Conservation (phyloP, 148 eudicot species). For the Fagopyrum esculentum region DNA sequence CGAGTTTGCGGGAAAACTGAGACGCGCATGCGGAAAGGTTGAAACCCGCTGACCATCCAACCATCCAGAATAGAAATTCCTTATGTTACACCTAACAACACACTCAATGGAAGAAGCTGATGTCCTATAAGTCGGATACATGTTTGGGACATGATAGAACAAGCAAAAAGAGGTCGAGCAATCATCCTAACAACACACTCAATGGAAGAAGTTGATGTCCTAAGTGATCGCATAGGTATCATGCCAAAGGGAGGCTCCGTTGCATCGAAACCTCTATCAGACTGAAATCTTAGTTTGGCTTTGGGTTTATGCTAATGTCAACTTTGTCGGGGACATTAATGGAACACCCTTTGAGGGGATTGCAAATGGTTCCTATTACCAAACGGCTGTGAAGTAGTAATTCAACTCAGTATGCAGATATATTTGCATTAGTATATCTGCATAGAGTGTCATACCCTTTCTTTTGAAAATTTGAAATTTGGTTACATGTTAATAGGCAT, state of each 20-base stretch:
- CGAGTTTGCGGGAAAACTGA: too few species aligned
- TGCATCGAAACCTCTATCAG: slow-evolving; percentile 81
- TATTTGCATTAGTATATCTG: not conserved
- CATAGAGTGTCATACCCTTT: slow-evolving; percentile 3
- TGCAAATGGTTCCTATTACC: slow-evolving; percentile 6
- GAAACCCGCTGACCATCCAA: too few species aligned
- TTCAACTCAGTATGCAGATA: slow-evolving; percentile 48
- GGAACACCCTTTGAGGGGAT: slow-evolving; percentile 14
- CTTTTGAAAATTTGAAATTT: too few species aligned
- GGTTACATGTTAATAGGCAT: slow-evolving; percentile 44
- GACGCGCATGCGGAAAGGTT: too few species aligned
- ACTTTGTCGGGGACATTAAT: slow-evolving; percentile 33
- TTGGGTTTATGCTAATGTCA: slow-evolving; percentile 67
- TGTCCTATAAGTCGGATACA: slow-evolving; percentile 75
- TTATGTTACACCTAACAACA: too few species aligned
- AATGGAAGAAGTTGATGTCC: slow-evolving; percentile 89
- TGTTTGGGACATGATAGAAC: slow-evolving; percentile 91
- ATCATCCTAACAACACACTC: slow-evolving; percentile 82
- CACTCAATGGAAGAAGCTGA: too few species aligned
- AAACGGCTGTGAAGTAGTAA: slow-evolving; percentile 53
- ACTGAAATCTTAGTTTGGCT: slow-evolving; percentile 71
- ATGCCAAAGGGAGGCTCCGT: slow-evolving; percentile 90
- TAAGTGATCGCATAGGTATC: slow-evolving; percentile 77
- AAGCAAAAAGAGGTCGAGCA: slow-evolving; percentile 73
- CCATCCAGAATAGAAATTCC: too few species aligned